Percentiles rank a stretch among this genome's conserved stretches.
Evolutionary conservation across 805 yeast species (phyloP).

Genomic region (Pichia pseudocactophila): DNA sequence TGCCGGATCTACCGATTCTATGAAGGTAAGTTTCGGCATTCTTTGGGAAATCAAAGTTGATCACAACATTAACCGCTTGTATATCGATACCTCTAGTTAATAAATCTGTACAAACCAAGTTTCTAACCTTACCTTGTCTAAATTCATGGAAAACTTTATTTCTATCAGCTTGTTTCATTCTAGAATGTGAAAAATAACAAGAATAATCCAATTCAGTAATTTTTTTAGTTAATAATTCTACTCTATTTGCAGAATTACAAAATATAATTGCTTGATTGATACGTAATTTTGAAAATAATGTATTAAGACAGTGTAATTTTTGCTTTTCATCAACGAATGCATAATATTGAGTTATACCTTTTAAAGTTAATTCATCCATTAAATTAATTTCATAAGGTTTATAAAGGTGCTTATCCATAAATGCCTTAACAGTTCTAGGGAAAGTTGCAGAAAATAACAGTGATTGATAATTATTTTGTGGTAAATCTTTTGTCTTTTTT

Average conservation of each 20-base stretch:
- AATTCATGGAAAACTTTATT: conserved; percentile 98
- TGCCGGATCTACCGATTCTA: conserved; percentile 98
- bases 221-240: conserved; percentile 89
- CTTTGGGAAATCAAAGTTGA: conserved; percentile 97
- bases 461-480: conserved; percentile 57
- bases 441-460: conserved; percentile 90
- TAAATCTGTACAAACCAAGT: conserved; percentile 91
- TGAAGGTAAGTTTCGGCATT: conserved; percentile 96
- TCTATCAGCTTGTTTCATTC: conserved; percentile 95
- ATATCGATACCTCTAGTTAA: conserved; percentile 98
- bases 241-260: conserved; percentile 95
- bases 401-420: conserved; percentile 82
- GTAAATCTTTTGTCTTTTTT: conserved; percentile 23
- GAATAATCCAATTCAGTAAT: conserved; percentile 95
- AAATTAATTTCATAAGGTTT: conserved; percentile 93
- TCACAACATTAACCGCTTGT: conserved; percentile 96
- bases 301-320: conserved; percentile 91
- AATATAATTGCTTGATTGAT: conserved; percentile 95
- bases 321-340: conserved; percentile 98
- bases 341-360: conserved; percentile 95
- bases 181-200: conserved; percentile 94
- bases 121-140: conserved; percentile 96
- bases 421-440: conserved; percentile 87
- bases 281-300: conserved; percentile 86
- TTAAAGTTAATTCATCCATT: conserved; percentile 94